Conservation (phyloP, 345 rosid species). For the Eucalyptus sp. region DNA sequence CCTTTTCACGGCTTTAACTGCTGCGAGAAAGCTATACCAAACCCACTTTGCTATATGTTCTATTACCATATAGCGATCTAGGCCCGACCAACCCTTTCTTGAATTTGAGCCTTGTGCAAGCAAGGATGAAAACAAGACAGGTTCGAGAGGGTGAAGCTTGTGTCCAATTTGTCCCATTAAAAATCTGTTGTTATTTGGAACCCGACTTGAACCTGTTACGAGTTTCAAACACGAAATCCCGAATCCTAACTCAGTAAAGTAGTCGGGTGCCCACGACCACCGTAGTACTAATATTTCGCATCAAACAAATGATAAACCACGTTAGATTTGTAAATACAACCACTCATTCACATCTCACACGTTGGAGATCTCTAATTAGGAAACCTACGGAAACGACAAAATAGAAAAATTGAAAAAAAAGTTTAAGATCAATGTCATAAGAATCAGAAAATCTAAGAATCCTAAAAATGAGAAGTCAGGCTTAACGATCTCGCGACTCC, state of each 20-base stretch:
- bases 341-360: not conserved
- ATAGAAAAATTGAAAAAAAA: not conserved
- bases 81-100: not conserved
- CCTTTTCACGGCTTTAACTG: not conserved
- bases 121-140: not conserved
- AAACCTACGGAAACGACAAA: not conserved
- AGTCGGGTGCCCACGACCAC: not conserved
- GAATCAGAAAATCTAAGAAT: not conserved
- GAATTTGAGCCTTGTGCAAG: too few relatives aligned
- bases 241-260: not conserved
- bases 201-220: accelerated
- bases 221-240: not conserved
- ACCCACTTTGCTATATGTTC: not conserved
- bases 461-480: not conserved
- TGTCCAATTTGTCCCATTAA: not conserved
- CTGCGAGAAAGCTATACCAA: not conserved
- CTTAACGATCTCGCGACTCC: not conserved
- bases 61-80: not conserved
- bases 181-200: not conserved
- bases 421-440: not conserved
- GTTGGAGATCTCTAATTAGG: not conserved
- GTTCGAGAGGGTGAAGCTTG: not conserved
- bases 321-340: not conserved
- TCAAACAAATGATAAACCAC: not conserved
- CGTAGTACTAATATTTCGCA: not conserved